These are phyloP conservation scores for Boechera retrofracta DNA, from an alignment of 345 rosid genomes.

Conservation along the genomic window DNA sequence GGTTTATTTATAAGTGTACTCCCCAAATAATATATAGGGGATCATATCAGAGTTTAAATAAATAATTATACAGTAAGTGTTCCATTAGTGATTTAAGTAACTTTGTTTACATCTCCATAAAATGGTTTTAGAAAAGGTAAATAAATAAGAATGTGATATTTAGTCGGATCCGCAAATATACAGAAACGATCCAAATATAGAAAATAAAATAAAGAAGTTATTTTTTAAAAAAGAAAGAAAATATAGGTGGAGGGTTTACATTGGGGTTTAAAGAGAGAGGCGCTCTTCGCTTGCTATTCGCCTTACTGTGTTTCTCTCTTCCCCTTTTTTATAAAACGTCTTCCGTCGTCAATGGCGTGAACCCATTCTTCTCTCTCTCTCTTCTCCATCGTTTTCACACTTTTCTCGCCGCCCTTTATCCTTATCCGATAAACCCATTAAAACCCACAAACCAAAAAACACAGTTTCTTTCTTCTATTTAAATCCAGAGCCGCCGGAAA, in stretches of 20 bases:
- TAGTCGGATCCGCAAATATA: slow-evolving; percentile 26
- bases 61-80: not conserved
- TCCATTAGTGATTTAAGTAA: not conserved
- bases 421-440: slow-evolving; percentile 40
- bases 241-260: slow-evolving; percentile 42
- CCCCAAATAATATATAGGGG: no score
- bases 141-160: not conserved
- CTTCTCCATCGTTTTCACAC: slow-evolving; percentile 38
- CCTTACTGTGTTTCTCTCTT: slow-evolving; percentile 16
- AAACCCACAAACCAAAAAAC: slow-evolving; percentile 16
- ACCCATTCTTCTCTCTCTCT: slow-evolving; percentile 11
- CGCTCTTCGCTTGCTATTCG: not conserved
- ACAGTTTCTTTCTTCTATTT: not conserved
- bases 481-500: not conserved
- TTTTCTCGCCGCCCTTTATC: slow-evolving; percentile 39
- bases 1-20: no score
- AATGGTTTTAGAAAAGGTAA: not conserved
- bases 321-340: slow-evolving; percentile 38
- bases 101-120: not conserved
- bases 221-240: not conserved
- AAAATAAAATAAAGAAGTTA: not conserved
- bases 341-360: slow-evolving; percentile 44
- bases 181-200: not conserved
- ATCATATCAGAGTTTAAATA: no score
- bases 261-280: slow-evolving; percentile 39